Evolutionary conservation across 441 rosid genomes (phyloP).

Genomic region (Adansonia grandidieri): DNA sequence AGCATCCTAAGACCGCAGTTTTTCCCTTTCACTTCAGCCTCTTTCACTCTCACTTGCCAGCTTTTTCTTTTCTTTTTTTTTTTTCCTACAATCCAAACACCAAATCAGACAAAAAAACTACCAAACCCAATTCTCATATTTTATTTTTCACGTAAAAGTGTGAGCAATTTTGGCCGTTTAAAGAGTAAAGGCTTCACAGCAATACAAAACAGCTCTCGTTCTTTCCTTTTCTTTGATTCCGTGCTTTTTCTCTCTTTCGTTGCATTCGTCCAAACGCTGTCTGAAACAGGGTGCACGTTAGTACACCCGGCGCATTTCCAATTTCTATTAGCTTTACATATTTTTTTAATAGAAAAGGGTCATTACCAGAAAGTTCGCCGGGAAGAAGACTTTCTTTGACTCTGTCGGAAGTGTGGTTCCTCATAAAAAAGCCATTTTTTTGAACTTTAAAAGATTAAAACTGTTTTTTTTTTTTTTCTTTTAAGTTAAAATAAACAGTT

Average conservation of each 20-base stretch:
- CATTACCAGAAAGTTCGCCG: conserved; percentile 35
- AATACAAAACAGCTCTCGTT: not conserved
- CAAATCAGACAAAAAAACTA: conserved; percentile 28
- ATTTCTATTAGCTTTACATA: not conserved
- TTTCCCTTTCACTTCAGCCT: not conserved
- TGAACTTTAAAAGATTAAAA: not conserved
- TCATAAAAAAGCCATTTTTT: conserved; percentile 19
- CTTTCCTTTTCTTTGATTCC: conserved; percentile 27
- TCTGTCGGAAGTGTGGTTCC: conserved; percentile 44
- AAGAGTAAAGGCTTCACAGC: not conserved
- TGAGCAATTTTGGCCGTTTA: conserved; percentile 19
- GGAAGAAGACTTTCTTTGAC: conserved; percentile 40
- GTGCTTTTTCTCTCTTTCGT: not conserved
- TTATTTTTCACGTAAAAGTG: not conserved
- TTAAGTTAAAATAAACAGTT: too few relatives aligned
- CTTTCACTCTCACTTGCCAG: conserved; percentile 20
- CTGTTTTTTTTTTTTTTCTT: not conserved
- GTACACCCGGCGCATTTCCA: conserved; percentile 14
- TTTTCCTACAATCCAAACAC: conserved; percentile 33
- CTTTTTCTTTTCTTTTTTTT: conserved; percentile 14
- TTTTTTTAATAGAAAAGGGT: not conserved
- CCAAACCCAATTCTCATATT: too few relatives aligned
- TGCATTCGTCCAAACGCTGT: too few relatives aligned
- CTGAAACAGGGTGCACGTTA: conserved; percentile 27
- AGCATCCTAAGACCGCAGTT: conserved; percentile 21